Conservation (phyloP, 1,284 basidiomycete species). For the Ceratorhiza oryzae-sativae region DNA sequence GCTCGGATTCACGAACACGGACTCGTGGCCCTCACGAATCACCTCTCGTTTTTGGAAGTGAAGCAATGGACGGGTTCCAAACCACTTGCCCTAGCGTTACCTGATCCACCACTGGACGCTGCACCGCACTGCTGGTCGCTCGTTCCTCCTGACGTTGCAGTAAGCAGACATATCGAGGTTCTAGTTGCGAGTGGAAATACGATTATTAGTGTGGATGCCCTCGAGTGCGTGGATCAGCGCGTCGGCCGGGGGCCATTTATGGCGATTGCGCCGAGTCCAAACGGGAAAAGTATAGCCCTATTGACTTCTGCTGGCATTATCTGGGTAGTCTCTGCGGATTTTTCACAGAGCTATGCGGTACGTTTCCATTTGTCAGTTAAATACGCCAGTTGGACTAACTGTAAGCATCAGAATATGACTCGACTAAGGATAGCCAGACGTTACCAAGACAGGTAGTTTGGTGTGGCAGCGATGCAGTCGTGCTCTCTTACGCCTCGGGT, state of each 20-base stretch:
- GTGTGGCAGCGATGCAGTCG: conserved; percentile 96
- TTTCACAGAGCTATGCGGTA: conserved; percentile 67
- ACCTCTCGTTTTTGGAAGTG: conserved; percentile 80
- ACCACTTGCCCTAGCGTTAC: conserved; percentile 69
- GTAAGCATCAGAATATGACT: conserved; percentile 39
- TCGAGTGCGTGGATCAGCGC: conserved; percentile 86
- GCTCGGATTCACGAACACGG: conserved; percentile 87
- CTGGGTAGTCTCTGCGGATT: conserved; percentile 94
- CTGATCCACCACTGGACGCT: conserved; percentile 59
- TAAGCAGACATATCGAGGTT: conserved; percentile 87
- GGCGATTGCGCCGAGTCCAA: conserved; percentile 87
- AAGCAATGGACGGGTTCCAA: conserved; percentile 83
- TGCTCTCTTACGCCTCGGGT: conserved; percentile 79
- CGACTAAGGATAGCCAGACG: conserved; percentile 46
- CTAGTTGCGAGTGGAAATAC: conserved; percentile 79
- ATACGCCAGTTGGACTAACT: background rate
- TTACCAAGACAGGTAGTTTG: conserved; percentile 76
- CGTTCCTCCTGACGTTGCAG: conserved; percentile 84
- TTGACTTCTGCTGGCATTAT: conserved; percentile 75
- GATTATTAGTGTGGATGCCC: conserved; percentile 82
- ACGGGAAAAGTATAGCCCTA: conserved; percentile 90
- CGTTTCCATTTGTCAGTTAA: background rate
- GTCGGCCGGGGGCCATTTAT: conserved; percentile 88
- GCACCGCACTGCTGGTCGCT: conserved; percentile 84
- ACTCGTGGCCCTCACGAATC: conserved; percentile 83